Conservation (phyloP, 139 green algal genomes). For the Tetradesmus obliquus region DNA sequence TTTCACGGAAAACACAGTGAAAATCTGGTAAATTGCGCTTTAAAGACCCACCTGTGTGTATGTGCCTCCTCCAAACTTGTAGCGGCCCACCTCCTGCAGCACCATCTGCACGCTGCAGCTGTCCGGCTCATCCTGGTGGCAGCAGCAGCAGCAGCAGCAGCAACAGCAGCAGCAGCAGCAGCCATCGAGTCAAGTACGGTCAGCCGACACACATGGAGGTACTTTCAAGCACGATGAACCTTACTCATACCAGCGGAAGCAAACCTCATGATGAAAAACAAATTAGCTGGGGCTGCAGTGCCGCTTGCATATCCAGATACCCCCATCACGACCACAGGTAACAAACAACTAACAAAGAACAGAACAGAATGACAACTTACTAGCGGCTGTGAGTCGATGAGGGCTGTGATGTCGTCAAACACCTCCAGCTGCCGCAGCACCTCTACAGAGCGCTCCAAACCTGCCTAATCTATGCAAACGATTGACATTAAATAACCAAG, state of each 20-base stretch:
- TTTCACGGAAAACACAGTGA: neutral
- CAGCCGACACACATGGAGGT: neutral
- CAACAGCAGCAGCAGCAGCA: neutral
- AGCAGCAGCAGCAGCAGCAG: conserved; percentile 32
- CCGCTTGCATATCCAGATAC: too few relatives aligned
- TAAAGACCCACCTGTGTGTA: conserved; percentile 66
- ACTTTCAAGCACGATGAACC: too few relatives aligned
- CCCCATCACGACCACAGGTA: too few relatives aligned
- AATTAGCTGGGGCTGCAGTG: too few relatives aligned
- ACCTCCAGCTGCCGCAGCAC: conserved; percentile 72
- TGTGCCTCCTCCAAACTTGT: conserved; percentile 68
- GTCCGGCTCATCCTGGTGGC: conserved; percentile 20
- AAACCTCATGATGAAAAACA: too few relatives aligned
- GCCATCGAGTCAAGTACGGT: neutral
- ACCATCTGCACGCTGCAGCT: neutral
- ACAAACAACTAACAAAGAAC: neutral
- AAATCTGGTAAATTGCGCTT: neutral
- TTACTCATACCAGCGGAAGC: too few relatives aligned
- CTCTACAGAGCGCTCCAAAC: neutral
- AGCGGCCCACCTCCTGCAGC: conserved; percentile 66
- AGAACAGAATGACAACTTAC: conserved; percentile 3
- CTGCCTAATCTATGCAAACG: too few relatives aligned
- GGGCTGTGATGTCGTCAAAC: conserved; percentile 68
- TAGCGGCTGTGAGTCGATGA: conserved; percentile 62
- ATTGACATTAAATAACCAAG: too few relatives aligned